Base-by-base conservation (phyloP, 2,329 filamentous ascomycete genomes). In the Aureobasidium zeae region DNA sequence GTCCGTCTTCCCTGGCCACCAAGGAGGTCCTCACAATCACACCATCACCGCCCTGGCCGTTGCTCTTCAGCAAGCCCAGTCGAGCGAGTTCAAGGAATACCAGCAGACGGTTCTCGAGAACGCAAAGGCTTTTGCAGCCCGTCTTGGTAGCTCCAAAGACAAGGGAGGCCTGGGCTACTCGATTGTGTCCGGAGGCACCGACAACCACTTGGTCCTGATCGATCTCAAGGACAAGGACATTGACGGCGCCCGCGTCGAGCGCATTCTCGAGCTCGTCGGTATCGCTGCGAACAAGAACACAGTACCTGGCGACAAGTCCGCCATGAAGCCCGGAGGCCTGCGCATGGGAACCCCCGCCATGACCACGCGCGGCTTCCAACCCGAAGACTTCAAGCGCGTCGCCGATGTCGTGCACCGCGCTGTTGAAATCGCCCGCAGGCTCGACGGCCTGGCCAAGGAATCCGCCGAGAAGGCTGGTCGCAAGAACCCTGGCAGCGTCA, bases 221-320 rank as follows among this genome's bases (percentile, higher is more conserved):
- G 91, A 98, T 66, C 80, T 98, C 53, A 88, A 93, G 69, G 79
- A 85, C 29, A 84, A 91, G 61, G 74, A 75, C 46, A 79, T 98
- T 49, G 91, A 98, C 59, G 89, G 89, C 55, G 89, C 48, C 2
- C 46, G 48, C 36, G 48, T 50, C n/a, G 48, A 50, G 64, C 79
- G 87, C 17, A 49, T 55, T 60, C 77, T 85, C 62, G 74, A 70
- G 51, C 79, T 98, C 13, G 91, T 98, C 58, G 91, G 91, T 58
- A 91, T 98, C 65, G 88, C 91, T 50, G 94, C 87, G 78, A 98
- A 98, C 81, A 98, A 98, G 81, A 98, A 98, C 79, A 83, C 86
- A 49, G 91, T 94, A 48, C 91, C 91, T 29, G 91, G 91, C 51
- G 91, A 98, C 67, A 86, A 82, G 61, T 94, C 87, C 1, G 91